Base-by-base conservation (phyloP, 371 early-diverging fungal species). In the Rhizopus delemar region DNA sequence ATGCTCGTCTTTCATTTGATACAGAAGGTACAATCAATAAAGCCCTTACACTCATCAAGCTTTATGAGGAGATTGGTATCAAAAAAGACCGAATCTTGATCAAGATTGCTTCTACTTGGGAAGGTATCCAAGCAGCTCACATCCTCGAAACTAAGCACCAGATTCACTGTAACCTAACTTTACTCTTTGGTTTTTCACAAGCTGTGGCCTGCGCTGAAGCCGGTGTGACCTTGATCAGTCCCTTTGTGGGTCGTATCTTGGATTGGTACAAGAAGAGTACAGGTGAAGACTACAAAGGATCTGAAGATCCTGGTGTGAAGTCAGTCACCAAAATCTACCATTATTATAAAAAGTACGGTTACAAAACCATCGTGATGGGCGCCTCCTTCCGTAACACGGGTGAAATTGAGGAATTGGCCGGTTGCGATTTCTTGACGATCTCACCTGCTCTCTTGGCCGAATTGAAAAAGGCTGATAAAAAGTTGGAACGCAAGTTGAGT, bases 291-390 rank as follows among this genome's bases (percentile, higher is more conserved):
- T 95, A 93, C 79, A 78, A 75, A n/a, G 73, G 78, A 36, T 52
- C 73, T 55, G 86, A 88, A 62, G 98, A 98, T 73, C 98, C 98
- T 45, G 99, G 99, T 66, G 99, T 98, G 48, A 32, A 81, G 56
- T 94, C 94, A 41, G 99, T 98, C 52, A 72, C 84, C 76, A 72
- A 82, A 71, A 98, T 98, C 80, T 98, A 96, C 89, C 92, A 95
- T 87, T 98, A 98, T 87, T 98, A 97, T 90, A 97, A 98, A 86
- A 88, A 90, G 75, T 85, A 89, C 80, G 92, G 88, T 57, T 95
- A 97, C 88, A 90, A 93, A 59, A 98, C 99, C 75, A 96, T 98
- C 65, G 97, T 98, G 60, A 98, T 98, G 99, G 99, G 98, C 55
- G 99, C 99, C 49, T 95, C 95, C 36, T 98, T 98, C 95, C 91